These are phyloP conservation scores for Kandelia obovata DNA, from an alignment of 345 rosid species.

Conservation along the genomic window DNA sequence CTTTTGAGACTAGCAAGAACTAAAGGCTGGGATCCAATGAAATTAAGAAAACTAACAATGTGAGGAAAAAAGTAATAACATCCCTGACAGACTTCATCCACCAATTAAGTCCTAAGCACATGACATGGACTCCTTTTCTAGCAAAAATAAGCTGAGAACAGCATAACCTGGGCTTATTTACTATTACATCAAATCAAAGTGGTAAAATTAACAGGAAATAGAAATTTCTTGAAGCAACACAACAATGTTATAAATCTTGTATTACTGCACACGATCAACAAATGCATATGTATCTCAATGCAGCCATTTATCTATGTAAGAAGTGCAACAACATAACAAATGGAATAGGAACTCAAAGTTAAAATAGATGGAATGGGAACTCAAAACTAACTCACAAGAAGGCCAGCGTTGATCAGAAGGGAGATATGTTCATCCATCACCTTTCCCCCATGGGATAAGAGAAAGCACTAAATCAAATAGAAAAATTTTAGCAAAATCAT, in stretches of 20 bases:
- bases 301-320: constrained; percentile 4
- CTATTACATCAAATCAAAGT: not conserved
- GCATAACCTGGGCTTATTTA: not conserved
- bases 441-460: constrained; percentile 69
- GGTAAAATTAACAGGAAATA: not conserved
- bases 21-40: not conserved
- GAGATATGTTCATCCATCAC: constrained; percentile 74
- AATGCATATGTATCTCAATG: not conserved
- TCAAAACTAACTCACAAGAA: constrained; percentile 60
- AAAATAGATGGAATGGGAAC: not conserved
- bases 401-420: constrained; percentile 72
- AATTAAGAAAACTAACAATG: not conserved
- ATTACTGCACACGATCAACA: not conserved
- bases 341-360: not conserved
- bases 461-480: constrained; percentile 46
- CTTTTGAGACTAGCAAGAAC: not conserved
- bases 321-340: constrained; percentile 5
- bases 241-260: no score
- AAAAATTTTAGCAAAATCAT: not conserved
- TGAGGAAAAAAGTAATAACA: not conserved
- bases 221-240: not conserved
- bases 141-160: not conserved
- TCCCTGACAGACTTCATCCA: not conserved
- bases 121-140: not conserved
- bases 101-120: not conserved